A percentile compares a stretch with the other conserved stretches of the same genome.
These are phyloP conservation scores for Penicillium sp. DNA, from an alignment of 2,329 filamentous ascomycete species.

Conservation along the genomic window DNA sequence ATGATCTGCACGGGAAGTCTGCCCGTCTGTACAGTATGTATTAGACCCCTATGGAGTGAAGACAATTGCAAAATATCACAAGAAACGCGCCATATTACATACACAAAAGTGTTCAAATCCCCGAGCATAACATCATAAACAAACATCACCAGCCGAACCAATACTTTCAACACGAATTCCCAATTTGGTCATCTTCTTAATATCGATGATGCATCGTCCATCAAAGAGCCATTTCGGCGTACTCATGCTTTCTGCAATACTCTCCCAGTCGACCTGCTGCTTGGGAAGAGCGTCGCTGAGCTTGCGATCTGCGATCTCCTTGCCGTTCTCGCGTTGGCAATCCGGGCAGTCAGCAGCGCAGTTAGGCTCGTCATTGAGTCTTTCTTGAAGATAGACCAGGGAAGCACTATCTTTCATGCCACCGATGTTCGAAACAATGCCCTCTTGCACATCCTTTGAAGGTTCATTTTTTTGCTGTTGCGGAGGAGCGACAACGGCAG, in stretches of 20 bases:
- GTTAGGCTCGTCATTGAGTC: slow-evolving; percentile 8
- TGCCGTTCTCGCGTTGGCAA: slow-evolving; percentile 11
- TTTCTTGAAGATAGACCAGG: background rate
- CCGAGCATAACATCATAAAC: background rate
- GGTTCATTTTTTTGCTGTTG: background rate
- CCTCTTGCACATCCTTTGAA: background rate
- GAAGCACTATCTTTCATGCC: background rate
- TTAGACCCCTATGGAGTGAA: background rate
- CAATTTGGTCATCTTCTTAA: slow-evolving; percentile 13
- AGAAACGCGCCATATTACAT: background rate
- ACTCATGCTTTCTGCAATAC: slow-evolving; percentile 9
- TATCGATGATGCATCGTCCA: slow-evolving; percentile 17
- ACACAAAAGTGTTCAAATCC: background rate
- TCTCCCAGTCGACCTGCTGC: slow-evolving; percentile 16
- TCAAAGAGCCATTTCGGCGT: slow-evolving; percentile 20
- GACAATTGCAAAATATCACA: background rate
- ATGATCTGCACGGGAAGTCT: background rate
- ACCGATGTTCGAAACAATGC: background rate
- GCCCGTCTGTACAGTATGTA: background rate
- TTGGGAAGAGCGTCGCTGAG: slow-evolving; percentile 4
- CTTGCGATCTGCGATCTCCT: background rate
- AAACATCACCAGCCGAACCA: slow-evolving; percentile 10
- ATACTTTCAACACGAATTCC: slow-evolving; percentile 20
- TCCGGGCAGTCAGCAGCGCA: slow-evolving; percentile 18
- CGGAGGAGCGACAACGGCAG: background rate